Base-by-base conservation (phyloP, 1,139 yeast species). In the Wickerhamomyces sp. region DNA sequence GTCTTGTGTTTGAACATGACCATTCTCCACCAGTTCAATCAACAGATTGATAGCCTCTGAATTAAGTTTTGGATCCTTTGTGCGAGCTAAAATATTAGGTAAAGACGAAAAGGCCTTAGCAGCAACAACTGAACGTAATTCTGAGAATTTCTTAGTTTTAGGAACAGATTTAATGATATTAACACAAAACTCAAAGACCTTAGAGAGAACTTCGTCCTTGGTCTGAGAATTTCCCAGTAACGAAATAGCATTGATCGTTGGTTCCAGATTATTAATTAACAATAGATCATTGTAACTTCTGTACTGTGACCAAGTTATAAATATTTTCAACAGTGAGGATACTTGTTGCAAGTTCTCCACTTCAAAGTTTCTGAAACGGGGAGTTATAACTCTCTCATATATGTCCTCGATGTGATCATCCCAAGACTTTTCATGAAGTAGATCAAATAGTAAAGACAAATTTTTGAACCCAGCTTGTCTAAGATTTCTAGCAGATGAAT, bases 301-400 rank as follows among this genome's bases (percentile, higher is more conserved):
- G 22, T 66, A 63, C 13, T 72, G 67, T 33, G 92, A 73, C 79
- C 95, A 76, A 14, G 75, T 67, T 5, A 76, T 63, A 51, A 90
- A 74, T n/a, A 88, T 60, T 42, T 69, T 75, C 75, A 90, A 67
- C 36, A 90, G 60, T 0, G 95, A 76, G 0, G 97, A 88, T 1
- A 90, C 82, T 53, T 82, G 89, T 54, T 88, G 95, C 34, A 85
- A 67, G 56, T 90, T 90, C 52, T 86, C 96, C 31, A 65, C 71
- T 3, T 84, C 82, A 59, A 90, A 89, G 19, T 72, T 68, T 1
- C 51, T 64, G 52, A 92, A 67, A 53, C 94, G 76, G 12, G 95
- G 90, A 18, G 57, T 54, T n/a, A 92, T 65, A 28, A 89, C 66
- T 31, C 66, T 56, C 3, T 64, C 57, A 54, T 75, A 82, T 10